Conservation (phyloP, 73 alveolate species). For the Stentor coeruleus region DNA sequence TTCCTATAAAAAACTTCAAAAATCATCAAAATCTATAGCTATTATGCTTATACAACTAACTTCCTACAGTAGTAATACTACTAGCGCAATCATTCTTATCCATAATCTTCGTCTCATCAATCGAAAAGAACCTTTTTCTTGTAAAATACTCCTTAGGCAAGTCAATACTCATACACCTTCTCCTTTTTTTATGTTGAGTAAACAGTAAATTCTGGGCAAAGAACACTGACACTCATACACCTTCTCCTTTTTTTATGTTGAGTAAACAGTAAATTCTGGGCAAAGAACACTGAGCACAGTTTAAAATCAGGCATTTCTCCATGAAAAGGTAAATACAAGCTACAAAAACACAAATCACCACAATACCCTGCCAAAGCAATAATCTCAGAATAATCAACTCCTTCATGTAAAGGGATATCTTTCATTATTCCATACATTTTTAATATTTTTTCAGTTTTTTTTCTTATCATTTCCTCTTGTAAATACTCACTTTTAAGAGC, state of each 20-base stretch:
- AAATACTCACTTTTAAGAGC: neutral
- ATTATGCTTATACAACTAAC: too few relatives aligned
- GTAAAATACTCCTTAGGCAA: too few relatives aligned
- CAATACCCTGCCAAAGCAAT: neutral
- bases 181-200: neutral
- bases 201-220: neutral
- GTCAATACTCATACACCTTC: neutral
- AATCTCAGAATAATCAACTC: neutral
- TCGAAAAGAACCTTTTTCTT: too few relatives aligned
- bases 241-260: slow-evolving; percentile 3
- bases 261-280: neutral
- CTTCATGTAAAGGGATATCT: neutral
- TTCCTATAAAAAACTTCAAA: too few relatives aligned
- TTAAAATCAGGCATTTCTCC: neutral
- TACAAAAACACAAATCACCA: neutral
- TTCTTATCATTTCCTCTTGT: neutral
- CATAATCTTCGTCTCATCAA: too few relatives aligned
- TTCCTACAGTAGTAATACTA: too few relatives aligned
- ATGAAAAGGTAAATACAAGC: neutral
- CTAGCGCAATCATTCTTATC: too few relatives aligned
- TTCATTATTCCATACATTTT: neutral
- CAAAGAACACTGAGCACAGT: neutral
- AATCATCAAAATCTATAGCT: too few relatives aligned
- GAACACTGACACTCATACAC: neutral
- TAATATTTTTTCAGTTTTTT: neutral